Evolutionary conservation across 805 yeast species (phyloP).

Genomic region (Ogataea polymorpha): DNA sequence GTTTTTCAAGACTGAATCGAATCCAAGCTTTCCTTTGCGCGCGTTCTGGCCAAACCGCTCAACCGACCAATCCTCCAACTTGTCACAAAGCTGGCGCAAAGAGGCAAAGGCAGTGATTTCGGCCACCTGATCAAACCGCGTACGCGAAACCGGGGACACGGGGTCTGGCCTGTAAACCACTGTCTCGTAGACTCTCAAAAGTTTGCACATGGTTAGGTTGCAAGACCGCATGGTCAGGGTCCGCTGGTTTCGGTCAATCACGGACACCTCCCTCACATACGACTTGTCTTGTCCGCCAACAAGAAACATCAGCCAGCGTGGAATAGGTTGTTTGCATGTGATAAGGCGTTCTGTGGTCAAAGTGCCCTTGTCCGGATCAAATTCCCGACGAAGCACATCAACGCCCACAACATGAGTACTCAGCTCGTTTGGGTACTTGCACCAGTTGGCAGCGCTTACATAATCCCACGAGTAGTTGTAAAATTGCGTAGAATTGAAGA

Average conservation of each 20-base stretch:
- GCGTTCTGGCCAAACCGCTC: conserved; percentile 90
- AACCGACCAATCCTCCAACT: conserved; percentile 89
- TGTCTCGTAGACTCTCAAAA: conserved; percentile 79
- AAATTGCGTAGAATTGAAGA: conserved; percentile 65
- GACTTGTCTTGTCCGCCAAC: conserved; percentile 74
- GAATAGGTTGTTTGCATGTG: conserved; percentile 84
- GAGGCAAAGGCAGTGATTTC: conserved; percentile 83
- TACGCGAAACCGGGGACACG: conserved; percentile 43
- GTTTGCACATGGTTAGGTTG: conserved; percentile 75
- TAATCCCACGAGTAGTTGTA: conserved; percentile 91
- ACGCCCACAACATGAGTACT: conserved; percentile 93
- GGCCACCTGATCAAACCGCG: conserved; percentile 77
- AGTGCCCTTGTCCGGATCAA: conserved; percentile 49
- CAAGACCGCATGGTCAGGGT: conserved; percentile 79
- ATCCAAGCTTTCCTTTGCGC: conserved; percentile 73
- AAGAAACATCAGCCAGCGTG: conserved; percentile 69
- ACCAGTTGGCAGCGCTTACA: conserved; percentile 96
- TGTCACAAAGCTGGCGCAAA: conserved; percentile 65
- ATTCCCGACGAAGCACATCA: conserved; percentile 75
- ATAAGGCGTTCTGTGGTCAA: conserved; percentile 83
- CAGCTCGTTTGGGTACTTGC: conserved; percentile 91
- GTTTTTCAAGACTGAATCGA: conserved; percentile 69
- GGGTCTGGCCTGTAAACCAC: conserved; percentile 78
- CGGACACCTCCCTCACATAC: conserved; percentile 85
- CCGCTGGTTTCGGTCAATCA: conserved; percentile 64